phyloP scores from a whole-genome alignment of 768 basidiomycete species.

The Inosperma sp. region DNA sequence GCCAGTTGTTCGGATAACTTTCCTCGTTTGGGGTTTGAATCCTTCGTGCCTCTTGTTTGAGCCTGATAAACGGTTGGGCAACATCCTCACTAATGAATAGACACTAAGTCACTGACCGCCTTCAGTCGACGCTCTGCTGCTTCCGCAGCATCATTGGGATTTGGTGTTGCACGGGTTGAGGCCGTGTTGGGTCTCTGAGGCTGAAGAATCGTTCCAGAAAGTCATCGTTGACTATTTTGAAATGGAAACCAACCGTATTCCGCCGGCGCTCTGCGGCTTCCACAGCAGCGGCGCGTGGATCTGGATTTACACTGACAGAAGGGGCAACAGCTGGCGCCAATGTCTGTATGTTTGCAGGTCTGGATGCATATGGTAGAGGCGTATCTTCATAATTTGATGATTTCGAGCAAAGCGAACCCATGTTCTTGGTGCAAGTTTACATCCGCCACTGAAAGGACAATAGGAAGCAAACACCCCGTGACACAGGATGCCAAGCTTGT shows the following conservation, averaged over 20 bases:
- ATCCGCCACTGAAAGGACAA: not conserved
- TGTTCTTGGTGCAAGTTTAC: conserved; percentile 24
- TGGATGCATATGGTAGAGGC: too few species aligned
- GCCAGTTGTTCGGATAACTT: conserved; percentile 41
- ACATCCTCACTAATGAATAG: conserved; percentile 14
- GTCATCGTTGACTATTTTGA: too few species aligned
- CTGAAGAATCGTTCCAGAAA: too few species aligned
- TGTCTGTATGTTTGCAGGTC: too few species aligned
- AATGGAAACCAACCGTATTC: too few species aligned
- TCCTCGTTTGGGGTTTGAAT: conserved; percentile 46
- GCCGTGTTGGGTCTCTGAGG: too few species aligned
- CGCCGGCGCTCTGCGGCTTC: too few species aligned
- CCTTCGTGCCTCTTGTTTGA: conserved; percentile 40
- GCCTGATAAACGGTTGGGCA: conserved; percentile 27
- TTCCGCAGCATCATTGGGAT: too few species aligned
- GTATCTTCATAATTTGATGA: conserved; percentile 39
- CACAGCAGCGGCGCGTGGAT: conserved; percentile 55
- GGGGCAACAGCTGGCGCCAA: conserved; percentile 24
- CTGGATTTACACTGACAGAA: conserved; percentile 20
- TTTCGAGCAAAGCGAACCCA: conserved; percentile 62
- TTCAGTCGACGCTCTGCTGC: conserved; percentile 59
- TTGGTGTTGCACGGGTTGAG: too few species aligned
- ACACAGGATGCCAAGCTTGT: conserved; percentile 6
- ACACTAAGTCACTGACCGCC: conserved; percentile 39
- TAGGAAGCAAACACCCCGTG: not conserved